Evolutionary conservation across 345 rosid species (phyloP), one percentile per base, ranked within the genome.

Genomic region (Eucalyptus marginata): DNA sequence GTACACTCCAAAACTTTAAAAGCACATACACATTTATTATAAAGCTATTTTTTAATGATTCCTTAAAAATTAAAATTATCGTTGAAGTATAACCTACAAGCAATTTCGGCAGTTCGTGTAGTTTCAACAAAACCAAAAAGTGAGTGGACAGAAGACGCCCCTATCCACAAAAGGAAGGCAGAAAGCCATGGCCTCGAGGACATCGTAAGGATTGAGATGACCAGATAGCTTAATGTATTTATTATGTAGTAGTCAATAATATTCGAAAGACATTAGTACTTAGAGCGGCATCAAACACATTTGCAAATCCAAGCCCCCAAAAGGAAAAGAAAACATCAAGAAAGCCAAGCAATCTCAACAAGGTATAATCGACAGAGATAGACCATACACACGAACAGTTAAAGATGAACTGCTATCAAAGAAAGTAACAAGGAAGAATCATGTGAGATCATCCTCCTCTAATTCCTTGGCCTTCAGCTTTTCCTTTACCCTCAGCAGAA

Each of bases 391-490:
- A 10, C 25, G 76, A n/a, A 44, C 40, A 47, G 83, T 64, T 43
- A 56, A 46, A 88, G 90, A 90, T 91, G 86, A n/a, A 87, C 51
- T 80, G 85, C 89, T 20, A 51, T 76, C 84, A 52, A 56, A 29
- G 59, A 44, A 44, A 58, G 51, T 13, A 47, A 43, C 10, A 58
- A 36, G 18, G n/a, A 36, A 89, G 79, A 40, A 36, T 20, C 66
- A 66, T 49, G 99, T 98, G 86, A 98, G 99, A 90, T 98, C 99
- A 90, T 97, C 99, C 91, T 97, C 99, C 89, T 98, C 99, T 84
- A 96, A 79, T 91, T 98, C 99, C 92, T 94, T 96, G 86, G 98
- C 98, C 91, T 98, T 98, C 89, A 98, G 94, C 96, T 96, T 98
- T 90, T 98, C 99, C 93, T 98, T 98, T 92, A 98, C 99, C 92